Percentiles rank a stretch among this genome's conserved stretches.
These are phyloP conservation scores for Immersiella caudata DNA, from an alignment of 495 filamentous ascomycete genomes.

Conservation along the genomic window DNA sequence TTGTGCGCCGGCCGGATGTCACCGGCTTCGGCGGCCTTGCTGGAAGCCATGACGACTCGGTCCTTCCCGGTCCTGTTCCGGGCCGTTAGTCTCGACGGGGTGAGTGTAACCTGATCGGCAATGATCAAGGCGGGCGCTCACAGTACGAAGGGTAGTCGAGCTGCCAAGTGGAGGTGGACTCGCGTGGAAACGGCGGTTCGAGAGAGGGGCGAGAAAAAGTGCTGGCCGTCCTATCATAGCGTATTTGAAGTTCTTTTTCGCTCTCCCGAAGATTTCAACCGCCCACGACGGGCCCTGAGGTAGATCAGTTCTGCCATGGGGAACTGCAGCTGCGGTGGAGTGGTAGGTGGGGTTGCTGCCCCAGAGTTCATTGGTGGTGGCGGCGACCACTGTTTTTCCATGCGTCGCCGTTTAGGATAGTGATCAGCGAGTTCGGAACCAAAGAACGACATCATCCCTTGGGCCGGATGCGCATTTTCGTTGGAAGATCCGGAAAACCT, in stretches of 20 bases:
- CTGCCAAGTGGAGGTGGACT: not conserved
- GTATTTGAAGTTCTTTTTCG: not conserved
- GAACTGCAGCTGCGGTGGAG: not conserved
- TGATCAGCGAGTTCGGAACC: not conserved
- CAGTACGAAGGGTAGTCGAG: not conserved
- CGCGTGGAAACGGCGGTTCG: not conserved
- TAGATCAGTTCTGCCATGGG: not conserved
- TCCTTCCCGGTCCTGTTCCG: not conserved
- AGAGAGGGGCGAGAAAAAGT: not conserved
- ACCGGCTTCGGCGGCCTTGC: conserved; percentile 13
- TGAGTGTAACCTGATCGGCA: not conserved
- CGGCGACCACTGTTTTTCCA: not conserved
- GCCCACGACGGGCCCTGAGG: not conserved
- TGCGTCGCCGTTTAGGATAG: not conserved
- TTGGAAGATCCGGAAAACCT: not conserved
- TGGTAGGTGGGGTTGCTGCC: not conserved
- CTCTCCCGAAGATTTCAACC: not conserved
- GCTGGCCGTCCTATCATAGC: not conserved
- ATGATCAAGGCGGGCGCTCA: not conserved
- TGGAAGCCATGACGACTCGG: conserved; percentile 26
- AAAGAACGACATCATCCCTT: not conserved
- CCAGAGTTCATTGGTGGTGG: not conserved
- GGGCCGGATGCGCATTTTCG: not conserved
- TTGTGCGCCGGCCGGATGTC: conserved; percentile 4
- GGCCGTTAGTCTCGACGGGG: not conserved